Evolutionary conservation across 2,329 filamentous ascomycete genomes (phyloP).

Genomic region (Didymella arachidicola): DNA sequence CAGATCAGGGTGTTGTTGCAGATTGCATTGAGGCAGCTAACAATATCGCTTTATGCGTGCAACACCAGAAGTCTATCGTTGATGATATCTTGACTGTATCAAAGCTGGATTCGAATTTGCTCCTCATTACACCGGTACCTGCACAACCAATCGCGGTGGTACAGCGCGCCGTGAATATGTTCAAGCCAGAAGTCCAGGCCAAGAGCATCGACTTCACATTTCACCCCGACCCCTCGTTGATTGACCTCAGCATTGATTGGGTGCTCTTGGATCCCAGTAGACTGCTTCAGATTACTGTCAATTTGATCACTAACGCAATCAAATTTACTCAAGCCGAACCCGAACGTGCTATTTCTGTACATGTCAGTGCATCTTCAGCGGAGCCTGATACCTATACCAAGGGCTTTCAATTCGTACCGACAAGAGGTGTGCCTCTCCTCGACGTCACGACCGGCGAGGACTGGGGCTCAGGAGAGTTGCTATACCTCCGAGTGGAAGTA

Average conservation of each 20-base stretch:
- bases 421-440: constrained; percentile 22
- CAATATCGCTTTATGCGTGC: constrained; percentile 52
- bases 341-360: constrained; percentile 50
- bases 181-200: constrained; percentile 46
- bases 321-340: constrained; percentile 54
- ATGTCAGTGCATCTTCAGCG: constrained; percentile 49
- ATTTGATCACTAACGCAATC: constrained; percentile 57
- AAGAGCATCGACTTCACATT: constrained; percentile 43
- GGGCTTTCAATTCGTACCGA: constrained; percentile 41
- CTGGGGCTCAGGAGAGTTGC: constrained; percentile 39
- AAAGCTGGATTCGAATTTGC: constrained; percentile 41
- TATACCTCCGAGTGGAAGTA: constrained; percentile 43
- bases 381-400: constrained; percentile 28
- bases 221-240: constrained; percentile 45
- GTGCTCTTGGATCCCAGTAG: constrained; percentile 54
- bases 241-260: constrained; percentile 48
- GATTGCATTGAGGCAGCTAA: constrained; percentile 45
- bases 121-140: constrained; percentile 49
- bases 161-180: constrained; percentile 49
- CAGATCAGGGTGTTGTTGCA: constrained; percentile 26
- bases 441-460: constrained; percentile 33
- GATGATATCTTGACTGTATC: constrained; percentile 48
- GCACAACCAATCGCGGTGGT: constrained; percentile 49
- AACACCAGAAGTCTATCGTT: constrained; percentile 48
- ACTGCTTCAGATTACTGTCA: constrained; percentile 54